Evolutionary conservation across 2,329 filamentous ascomycete genomes (phyloP).

Genomic region (Gaeumannomyces sp.): DNA sequence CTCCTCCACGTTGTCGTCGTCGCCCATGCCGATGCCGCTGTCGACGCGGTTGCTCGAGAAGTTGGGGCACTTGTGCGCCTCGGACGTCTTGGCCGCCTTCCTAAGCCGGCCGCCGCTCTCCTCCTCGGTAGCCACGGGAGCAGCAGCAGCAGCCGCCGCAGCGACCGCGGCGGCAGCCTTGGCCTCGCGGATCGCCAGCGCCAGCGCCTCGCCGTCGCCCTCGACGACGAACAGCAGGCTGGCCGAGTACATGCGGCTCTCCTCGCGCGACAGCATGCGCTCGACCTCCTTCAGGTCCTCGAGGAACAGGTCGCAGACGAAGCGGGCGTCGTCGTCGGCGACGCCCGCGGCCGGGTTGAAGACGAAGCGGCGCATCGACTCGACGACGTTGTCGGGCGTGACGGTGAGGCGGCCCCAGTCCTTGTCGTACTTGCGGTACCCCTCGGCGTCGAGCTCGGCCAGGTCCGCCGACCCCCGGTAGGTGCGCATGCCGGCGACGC

Average conservation of each 20-base stretch:
- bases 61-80: neutral
- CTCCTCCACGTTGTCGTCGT: slow-evolving; percentile 27
- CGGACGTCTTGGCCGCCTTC: slow-evolving; percentile 14
- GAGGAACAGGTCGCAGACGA: slow-evolving; percentile 48
- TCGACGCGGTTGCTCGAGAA: slow-evolving; percentile 38
- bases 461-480: slow-evolving; percentile 49
- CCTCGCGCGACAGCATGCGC: slow-evolving; percentile 45
- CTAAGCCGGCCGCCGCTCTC: slow-evolving; percentile 11
- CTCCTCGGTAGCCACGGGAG: slow-evolving; percentile 11
- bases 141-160: slow-evolving; percentile 10
- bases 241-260: slow-evolving; percentile 59
- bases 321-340: slow-evolving; percentile 49
- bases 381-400: slow-evolving; percentile 45
- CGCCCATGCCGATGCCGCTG: slow-evolving; percentile 46
- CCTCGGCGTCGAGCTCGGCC: slow-evolving; percentile 43
- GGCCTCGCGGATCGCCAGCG: slow-evolving; percentile 47
- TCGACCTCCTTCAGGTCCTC: slow-evolving; percentile 47
- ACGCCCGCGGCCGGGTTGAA: slow-evolving; percentile 54
- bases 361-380: slow-evolving; percentile 50
- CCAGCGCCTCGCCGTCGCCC: slow-evolving; percentile 51
- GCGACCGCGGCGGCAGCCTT: slow-evolving; percentile 34
- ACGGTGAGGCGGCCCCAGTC: slow-evolving; percentile 52
- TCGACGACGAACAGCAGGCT: slow-evolving; percentile 60
- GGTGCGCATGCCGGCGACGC: slow-evolving; percentile 60
- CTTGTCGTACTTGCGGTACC: slow-evolving; percentile 56